phyloP scores from a whole-genome alignment of 2,329 filamentous ascomycete genomes.

The Fusarium camptoceras region DNA sequence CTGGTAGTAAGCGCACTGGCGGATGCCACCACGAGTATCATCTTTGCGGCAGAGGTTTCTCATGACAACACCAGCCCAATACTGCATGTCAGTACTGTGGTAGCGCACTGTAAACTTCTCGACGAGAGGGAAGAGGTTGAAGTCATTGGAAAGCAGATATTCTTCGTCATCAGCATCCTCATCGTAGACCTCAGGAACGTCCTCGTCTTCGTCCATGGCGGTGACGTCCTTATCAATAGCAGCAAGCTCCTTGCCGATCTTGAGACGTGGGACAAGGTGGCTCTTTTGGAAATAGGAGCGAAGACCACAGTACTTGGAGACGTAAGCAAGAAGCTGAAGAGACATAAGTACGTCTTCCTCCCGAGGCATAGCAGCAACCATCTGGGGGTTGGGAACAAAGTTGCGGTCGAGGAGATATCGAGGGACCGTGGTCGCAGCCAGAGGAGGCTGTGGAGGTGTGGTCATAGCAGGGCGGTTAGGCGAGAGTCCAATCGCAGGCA shows the following conservation, averaged over 20 bases:
- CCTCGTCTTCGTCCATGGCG: conserved; percentile 59
- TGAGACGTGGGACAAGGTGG: conserved; percentile 90
- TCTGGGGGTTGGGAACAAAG: conserved; percentile 74
- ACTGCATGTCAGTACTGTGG: conserved; percentile 97
- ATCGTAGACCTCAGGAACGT: conserved; percentile 52
- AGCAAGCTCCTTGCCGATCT: conserved; percentile 86
- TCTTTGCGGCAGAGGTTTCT: conserved; percentile 98
- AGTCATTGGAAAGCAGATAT: conserved; percentile 91
- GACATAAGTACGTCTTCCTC: conserved; percentile 99
- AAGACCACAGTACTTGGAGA: conserved; percentile 98
- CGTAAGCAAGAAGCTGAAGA: conserved; percentile 93
- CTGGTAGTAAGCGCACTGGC: conserved; percentile 97
- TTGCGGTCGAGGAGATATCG: conserved; percentile 83
- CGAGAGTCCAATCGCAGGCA: conserved; percentile 77
- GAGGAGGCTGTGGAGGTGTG: conserved; percentile 78
- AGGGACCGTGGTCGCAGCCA: conserved; percentile 78
- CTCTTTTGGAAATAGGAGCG: conserved; percentile 95
- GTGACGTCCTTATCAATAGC: conserved; percentile 68
- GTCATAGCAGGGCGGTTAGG: conserved; percentile 77
- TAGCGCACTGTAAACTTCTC: conserved; percentile 98
- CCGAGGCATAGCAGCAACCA: conserved; percentile 90
- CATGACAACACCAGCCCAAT: conserved; percentile 99
- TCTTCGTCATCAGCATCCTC: conserved; percentile 81
- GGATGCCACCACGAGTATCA: conserved; percentile 90
- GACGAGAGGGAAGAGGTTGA: conserved; percentile 97